Conservation (phyloP, 371 early-diverging fungal genomes). For the Apophysomyces trapeziformis region DNA sequence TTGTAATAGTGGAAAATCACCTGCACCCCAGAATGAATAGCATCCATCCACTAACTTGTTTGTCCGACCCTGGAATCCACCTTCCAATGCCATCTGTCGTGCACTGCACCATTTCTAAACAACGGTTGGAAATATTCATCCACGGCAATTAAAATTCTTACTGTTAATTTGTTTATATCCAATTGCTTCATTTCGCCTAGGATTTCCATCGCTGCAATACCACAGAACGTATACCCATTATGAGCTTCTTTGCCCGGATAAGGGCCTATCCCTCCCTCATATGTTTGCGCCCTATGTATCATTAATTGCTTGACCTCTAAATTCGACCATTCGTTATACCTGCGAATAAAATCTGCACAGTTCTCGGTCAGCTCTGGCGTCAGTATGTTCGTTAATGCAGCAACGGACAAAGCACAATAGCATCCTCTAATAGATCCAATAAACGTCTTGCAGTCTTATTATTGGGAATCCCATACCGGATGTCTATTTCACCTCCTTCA, state of each 20-base stretch:
- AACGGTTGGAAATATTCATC: background rate
- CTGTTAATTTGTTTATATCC: constrained; percentile 65
- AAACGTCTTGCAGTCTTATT: background rate
- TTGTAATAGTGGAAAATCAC: constrained; percentile 78
- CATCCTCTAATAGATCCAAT: constrained; percentile 59
- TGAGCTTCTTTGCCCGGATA: constrained; percentile 94
- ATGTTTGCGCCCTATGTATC: constrained; percentile 70
- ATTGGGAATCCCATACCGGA: constrained; percentile 48
- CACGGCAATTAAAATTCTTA: constrained; percentile 24
- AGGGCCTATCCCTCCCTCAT: constrained; percentile 95
- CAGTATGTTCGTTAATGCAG: constrained; percentile 76
- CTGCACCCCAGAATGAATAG: constrained; percentile 97
- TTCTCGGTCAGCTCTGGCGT: constrained; percentile 78
- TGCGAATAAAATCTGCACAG: constrained; percentile 73
- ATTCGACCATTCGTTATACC: constrained; percentile 23
- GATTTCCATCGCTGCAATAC: constrained; percentile 86
- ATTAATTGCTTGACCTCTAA: background rate
- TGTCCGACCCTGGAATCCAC: constrained; percentile 96
- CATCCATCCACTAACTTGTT: constrained; percentile 99
- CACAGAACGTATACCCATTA: constrained; percentile 97
- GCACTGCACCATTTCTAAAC: constrained; percentile 71
- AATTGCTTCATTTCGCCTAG: constrained; percentile 66
- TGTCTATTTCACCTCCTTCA: constrained; percentile 93
- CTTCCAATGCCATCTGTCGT: constrained; percentile 90
- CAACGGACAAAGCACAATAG: constrained; percentile 90